A percentile compares a stretch with the other conserved stretches of the same genome.
Evolutionary conservation across 345 rosid species (phyloP).

Genomic region (Acer campestre): DNA sequence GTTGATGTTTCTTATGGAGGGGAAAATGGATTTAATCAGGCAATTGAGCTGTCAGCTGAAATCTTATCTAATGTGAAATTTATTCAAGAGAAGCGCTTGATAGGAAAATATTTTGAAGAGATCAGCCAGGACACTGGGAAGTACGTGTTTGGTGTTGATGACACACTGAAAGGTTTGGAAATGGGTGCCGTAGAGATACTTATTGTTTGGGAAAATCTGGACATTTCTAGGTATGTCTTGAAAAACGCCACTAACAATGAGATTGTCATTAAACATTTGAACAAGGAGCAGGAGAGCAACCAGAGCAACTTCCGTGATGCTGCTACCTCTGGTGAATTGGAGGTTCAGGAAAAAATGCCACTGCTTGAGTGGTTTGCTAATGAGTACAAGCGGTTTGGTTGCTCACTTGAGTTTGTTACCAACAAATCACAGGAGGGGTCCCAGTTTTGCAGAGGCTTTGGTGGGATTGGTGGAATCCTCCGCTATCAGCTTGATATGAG

Average conservation of each 20-base stretch:
- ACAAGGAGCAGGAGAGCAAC: constrained; percentile 62
- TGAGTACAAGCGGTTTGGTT: constrained; percentile 63
- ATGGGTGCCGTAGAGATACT: constrained; percentile 74
- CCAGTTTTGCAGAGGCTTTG: constrained; percentile 75
- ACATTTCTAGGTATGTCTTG: constrained; percentile 48
- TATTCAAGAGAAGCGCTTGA: constrained; percentile 72
- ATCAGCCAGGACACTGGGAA: constrained; percentile 78
- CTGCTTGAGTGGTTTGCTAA: constrained; percentile 77
- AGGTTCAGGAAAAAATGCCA: constrained; percentile 51
- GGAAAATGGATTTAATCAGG: constrained; percentile 78
- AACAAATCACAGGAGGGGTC: constrained; percentile 77
- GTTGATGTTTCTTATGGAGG: constrained; percentile 79
- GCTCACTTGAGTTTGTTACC: constrained; percentile 67
- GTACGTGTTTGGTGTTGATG: constrained; percentile 73
- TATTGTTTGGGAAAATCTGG: constrained; percentile 75
- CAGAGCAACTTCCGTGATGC: constrained; percentile 51
- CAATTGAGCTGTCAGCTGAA: constrained; percentile 70
- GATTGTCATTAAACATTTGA: constrained; percentile 45
- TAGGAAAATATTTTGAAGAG: constrained; percentile 75
- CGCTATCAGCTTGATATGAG: constrained; percentile 68
- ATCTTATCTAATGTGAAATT: constrained; percentile 68
- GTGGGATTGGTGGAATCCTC: constrained; percentile 75
- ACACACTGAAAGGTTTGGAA: constrained; percentile 64
- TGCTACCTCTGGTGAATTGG: constrained; percentile 44
- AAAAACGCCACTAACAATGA: constrained; percentile 51